A percentile compares a stretch with the other conserved stretches of the same genome.
Evolutionary conservation across 1,139 yeast genomes (phyloP).

Genomic region (Kurtzmaniella quercitrusa): DNA sequence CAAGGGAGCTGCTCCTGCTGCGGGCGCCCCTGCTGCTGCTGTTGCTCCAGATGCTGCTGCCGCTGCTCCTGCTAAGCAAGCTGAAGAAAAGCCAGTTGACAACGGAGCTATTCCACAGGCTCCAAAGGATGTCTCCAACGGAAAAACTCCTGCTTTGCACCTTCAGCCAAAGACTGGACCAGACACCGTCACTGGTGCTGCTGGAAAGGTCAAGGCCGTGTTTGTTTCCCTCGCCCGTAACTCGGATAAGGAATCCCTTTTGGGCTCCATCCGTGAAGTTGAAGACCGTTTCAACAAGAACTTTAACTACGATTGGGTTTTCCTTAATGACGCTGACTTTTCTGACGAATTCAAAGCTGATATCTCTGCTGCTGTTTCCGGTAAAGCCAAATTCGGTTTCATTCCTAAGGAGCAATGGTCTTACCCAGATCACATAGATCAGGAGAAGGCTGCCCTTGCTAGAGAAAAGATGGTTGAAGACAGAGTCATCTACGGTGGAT

Average conservation of each 20-base stretch:
- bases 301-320: slow-evolving; percentile 46
- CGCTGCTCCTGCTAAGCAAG: slow-evolving; percentile 7
- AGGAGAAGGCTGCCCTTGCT: slow-evolving; percentile 49
- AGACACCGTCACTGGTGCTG: slow-evolving; percentile 10
- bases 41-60: slow-evolving; percentile 5
- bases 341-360: slow-evolving; percentile 35
- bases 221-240: slow-evolving; percentile 46
- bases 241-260: slow-evolving; percentile 31
- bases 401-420: slow-evolving; percentile 47
- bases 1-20: slow-evolving; percentile 9
- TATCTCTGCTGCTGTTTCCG: slow-evolving; percentile 33
- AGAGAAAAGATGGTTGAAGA: slow-evolving; percentile 50
- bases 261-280: slow-evolving; percentile 40
- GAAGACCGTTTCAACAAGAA: slow-evolving; percentile 44
- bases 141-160: slow-evolving; percentile 11
- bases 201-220: slow-evolving; percentile 28
- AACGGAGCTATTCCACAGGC: slow-evolving; percentile 2
- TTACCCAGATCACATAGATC: slow-evolving; percentile 57
- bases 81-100: slow-evolving; percentile 1
- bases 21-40: slow-evolving; percentile 1
- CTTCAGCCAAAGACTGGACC: slow-evolving; percentile 13
- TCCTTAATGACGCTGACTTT: slow-evolving; percentile 42
- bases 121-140: slow-evolving; percentile 10
- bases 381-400: slow-evolving; percentile 39
- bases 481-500: slow-evolving; percentile 57